Evolutionary conservation across 1,139 yeast genomes (phyloP).

Genomic region (Taphrina sp.): DNA sequence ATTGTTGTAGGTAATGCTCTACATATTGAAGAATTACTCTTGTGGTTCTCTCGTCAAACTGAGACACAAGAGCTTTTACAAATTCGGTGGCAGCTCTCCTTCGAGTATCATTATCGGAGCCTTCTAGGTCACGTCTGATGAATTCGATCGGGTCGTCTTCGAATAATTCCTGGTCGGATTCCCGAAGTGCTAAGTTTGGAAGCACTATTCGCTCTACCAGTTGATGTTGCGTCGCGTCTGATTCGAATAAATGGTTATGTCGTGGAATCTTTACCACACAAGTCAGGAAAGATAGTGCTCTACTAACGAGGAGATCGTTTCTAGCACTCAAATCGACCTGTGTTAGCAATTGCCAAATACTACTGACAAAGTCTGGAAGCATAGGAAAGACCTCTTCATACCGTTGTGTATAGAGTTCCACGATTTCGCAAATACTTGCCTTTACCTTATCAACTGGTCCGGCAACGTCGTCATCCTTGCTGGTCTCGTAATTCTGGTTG

Average conservation of each 20-base stretch:
- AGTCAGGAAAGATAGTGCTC: constrained; percentile 75
- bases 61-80: constrained; percentile 77
- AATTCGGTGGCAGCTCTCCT: constrained; percentile 90
- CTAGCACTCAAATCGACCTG: constrained; percentile 67
- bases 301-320: constrained; percentile 80
- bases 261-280: constrained; percentile 71
- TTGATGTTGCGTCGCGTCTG: constrained; percentile 67
- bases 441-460: constrained; percentile 72
- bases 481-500: constrained; percentile 53
- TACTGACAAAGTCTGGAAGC: constrained; percentile 73
- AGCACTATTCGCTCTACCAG: constrained; percentile 78
- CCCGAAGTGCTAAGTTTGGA: constrained; percentile 78
- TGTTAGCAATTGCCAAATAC: constrained; percentile 76
- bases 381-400: constrained; percentile 86
- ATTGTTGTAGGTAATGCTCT: constrained; percentile 59
- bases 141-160: constrained; percentile 96
- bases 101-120: constrained; percentile 89
- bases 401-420: constrained; percentile 81
- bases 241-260: constrained; percentile 62
- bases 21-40: constrained; percentile 75
- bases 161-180: constrained; percentile 83
- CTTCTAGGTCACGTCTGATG: constrained; percentile 89
- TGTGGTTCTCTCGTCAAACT: constrained; percentile 72
- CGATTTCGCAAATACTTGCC: constrained; percentile 78
- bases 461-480: constrained; percentile 62